These are phyloP conservation scores for Hericium coralloides DNA, from an alignment of 768 basidiomycete species.

Conservation along the genomic window DNA sequence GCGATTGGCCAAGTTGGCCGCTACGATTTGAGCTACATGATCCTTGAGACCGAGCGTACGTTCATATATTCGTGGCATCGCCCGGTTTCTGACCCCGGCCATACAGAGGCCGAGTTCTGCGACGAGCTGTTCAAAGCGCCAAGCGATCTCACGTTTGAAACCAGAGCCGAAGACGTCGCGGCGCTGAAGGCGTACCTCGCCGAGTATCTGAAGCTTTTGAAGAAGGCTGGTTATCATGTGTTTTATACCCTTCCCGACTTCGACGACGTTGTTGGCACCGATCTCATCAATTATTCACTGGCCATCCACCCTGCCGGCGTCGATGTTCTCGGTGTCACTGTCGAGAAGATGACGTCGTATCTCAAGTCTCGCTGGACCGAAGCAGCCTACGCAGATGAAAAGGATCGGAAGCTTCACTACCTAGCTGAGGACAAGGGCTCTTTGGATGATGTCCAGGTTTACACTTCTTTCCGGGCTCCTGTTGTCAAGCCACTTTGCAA, in stretches of 20 bases:
- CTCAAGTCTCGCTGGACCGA: not conserved
- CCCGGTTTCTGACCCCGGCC: no score
- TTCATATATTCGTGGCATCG: no score
- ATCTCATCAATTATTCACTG: slow-evolving; percentile 13
- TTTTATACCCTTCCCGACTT: slow-evolving; percentile 16
- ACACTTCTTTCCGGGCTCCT: slow-evolving; percentile 19
- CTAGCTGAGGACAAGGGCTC: slow-evolving; percentile 15
- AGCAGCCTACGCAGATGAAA: slow-evolving; percentile 4
- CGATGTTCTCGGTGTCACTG: not conserved
- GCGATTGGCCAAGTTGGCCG: not conserved
- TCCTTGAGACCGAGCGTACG: no score
- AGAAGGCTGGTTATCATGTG: slow-evolving; percentile 10
- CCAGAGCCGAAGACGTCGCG: no score
- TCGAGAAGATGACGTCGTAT: not conserved
- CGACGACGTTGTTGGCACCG: slow-evolving; percentile 7
- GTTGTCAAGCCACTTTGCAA: slow-evolving; percentile 19
- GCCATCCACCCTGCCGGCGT: not conserved
- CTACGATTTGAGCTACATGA: slow-evolving; percentile 2
- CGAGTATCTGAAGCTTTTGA: slow-evolving; percentile 11
- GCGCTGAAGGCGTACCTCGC: no score
- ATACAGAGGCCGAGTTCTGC: no score
- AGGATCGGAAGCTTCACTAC: slow-evolving; percentile 1
- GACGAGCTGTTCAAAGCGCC: no score
- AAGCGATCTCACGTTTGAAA: no score
- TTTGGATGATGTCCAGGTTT: slow-evolving; percentile 13